These are phyloP conservation scores for Rhodotorula taiwanensis DNA, from an alignment of 768 basidiomycete genomes.

Conservation along the genomic window DNA sequence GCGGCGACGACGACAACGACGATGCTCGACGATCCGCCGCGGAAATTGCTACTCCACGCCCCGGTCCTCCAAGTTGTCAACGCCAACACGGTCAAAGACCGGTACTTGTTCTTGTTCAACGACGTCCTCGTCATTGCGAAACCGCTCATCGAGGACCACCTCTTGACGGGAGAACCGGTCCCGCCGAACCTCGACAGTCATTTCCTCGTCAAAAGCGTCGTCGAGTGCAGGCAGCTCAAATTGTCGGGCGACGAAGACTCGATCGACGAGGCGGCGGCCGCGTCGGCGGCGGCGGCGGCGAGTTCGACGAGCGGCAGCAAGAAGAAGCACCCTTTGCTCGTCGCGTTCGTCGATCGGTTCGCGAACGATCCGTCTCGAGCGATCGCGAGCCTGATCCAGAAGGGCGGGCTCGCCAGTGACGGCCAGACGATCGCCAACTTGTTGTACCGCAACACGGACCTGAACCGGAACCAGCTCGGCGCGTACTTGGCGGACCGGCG, in stretches of 20 bases:
- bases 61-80: conserved; percentile 91
- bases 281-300: too few relatives aligned
- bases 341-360: conserved; percentile 72
- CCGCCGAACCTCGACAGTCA: conserved; percentile 57
- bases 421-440: conserved; percentile 61
- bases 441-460: conserved; percentile 72
- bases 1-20: conserved; percentile 47
- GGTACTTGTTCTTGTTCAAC: conserved; percentile 93
- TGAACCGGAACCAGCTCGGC: conserved; percentile 75
- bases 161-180: conserved; percentile 50
- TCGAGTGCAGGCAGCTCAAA: conserved; percentile 54
- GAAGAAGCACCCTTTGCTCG: conserved; percentile 55
- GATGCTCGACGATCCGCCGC: conserved; percentile 73
- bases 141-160: conserved; percentile 61
- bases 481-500: conserved; percentile 70
- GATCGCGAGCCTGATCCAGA: conserved; percentile 61
- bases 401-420: conserved; percentile 58
- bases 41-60: conserved; percentile 73
- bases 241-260: conserved; percentile 40
- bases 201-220: conserved; percentile 83
- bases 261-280: conserved; percentile 4
- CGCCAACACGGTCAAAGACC: conserved; percentile 86
- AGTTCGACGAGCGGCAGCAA: conserved; percentile 23
- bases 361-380: conserved; percentile 71
- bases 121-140: conserved; percentile 92